phyloP scores from a whole-genome alignment of 192 early-diverging fungal genomes.

The Entomortierella lignicola region DNA sequence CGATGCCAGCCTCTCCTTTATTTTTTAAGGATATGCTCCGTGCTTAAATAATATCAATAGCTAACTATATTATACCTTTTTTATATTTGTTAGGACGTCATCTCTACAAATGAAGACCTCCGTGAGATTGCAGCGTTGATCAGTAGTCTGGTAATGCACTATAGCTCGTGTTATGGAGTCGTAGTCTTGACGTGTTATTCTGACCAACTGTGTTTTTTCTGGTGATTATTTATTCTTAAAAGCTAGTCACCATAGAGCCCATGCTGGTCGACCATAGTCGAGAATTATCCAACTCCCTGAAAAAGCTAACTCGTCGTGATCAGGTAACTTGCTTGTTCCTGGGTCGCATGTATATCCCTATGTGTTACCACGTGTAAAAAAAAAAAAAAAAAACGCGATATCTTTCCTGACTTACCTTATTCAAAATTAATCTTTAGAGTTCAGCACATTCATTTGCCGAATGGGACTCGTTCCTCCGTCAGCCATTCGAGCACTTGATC shows the following conservation, averaged over 20 bases:
- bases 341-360: too few species aligned
- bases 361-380: too few species aligned
- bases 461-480: slow-evolving; percentile 39
- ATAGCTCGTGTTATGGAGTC: neutral
- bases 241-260: slow-evolving; percentile 44
- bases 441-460: slow-evolving; percentile 43
- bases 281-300: slow-evolving; percentile 30
- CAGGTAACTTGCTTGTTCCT: slow-evolving; percentile 27
- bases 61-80: slow-evolving; percentile 1
- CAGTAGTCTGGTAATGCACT: slow-evolving; percentile 27
- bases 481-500: slow-evolving; percentile 41
- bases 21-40: too few species aligned
- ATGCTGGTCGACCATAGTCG: slow-evolving; percentile 37
- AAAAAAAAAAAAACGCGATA: too few species aligned
- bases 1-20: too few species aligned
- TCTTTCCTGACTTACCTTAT: neutral
- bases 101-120: slow-evolving; percentile 40
- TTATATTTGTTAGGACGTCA: slow-evolving; percentile 26
- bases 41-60: too few species aligned
- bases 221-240: too few species aligned
- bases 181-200: too few species aligned
- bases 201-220: too few species aligned
- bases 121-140: slow-evolving; percentile 36
- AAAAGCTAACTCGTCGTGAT: slow-evolving; percentile 39
- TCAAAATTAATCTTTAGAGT: slow-evolving; percentile 24